Evolutionary conservation across 768 basidiomycete genomes (phyloP), one percentile per base, ranked within the genome.

Genomic region (Gymnopilus junonius): DNA sequence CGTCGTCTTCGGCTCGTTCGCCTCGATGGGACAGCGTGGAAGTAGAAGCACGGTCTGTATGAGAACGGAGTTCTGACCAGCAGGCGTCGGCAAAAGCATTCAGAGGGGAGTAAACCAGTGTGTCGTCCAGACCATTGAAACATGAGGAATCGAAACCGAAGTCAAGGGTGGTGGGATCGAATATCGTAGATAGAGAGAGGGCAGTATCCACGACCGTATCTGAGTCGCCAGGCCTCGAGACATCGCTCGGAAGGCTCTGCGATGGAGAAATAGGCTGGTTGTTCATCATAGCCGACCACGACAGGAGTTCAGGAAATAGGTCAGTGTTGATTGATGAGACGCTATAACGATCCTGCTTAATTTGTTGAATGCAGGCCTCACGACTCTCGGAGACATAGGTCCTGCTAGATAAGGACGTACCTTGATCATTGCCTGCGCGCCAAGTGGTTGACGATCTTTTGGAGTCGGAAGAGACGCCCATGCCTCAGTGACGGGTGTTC

Each of bases 101-200:
- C 20, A 63, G 61, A 2, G 80, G 80, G 23, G 72, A 73, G 46
- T 75, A 73, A 8, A 80, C 68, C 21, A 81, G 73, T 17, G 70
- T 65, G 55, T 77, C 74, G 42, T 80, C 80, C 12, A 82, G 72
- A 8, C 80, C 80, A 23, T 77, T 72, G 27, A 82, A 66, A 63
- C 77, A 78, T 51, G 75, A 73, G 34, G 68, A 35, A 68, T 82
- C 76, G 58, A 81, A 79, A 10, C 73, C 78, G 51, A 77, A 67
- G 12, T 75, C 73, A 29, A 79, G 69, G 1, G 76, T 76, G 17
- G 78, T 79, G 23, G 71, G 76, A 56, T 81, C 79, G 50, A 82
- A 67, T 43, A 79, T 64, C 11, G 65, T 61, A n/a, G 63, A 46
- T 25, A 66, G 65, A 1, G 57, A 65, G n/a, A 67, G 51, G 43